Evolutionary conservation across 169 alveolate genomes (phyloP), one percentile per base, ranked within the genome.

Genomic region (Plasmodium berghei): DNA sequence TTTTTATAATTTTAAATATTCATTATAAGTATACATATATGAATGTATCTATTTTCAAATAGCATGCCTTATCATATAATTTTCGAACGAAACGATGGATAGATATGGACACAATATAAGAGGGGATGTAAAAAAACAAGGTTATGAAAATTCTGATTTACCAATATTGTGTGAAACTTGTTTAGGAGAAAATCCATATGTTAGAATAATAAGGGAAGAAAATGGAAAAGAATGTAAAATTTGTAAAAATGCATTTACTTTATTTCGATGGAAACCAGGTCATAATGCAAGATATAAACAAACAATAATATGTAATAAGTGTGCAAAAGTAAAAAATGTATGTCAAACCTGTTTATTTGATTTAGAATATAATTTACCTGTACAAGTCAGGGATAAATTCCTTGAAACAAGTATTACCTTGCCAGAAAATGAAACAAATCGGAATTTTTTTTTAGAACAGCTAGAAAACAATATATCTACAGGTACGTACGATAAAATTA

Each of bases 201-300:
- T 98, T 8, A 93, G 99, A 90, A 97, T 99, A 99, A 95, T 96
- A 85, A 97, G 98, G 91, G 97, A 97, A 69, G 95, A 95, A 56
- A 96, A 95, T 92, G 99, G 98, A 64, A 95, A 96, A 67, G 99
- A 98, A 77, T 99, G 99, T 88, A 97, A 97, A 91, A 97, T 98
- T 3, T 99, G 99, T 86, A 95, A 96, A 26, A 93, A 99, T 85
- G 99, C 99, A 1, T 98, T 97, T 94, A 98, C 99, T 5, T 96
- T 96, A 46, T 99, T 98, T 94, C 94, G 99, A 89, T 99, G 99
- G 99, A 97, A 98, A 87, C 99, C 99, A 40, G 99, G 99, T 9
- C 94, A 96, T 16, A 94, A 97, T 52, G 97, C 98, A 22, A 92
- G 99, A 64, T 97, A 96, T 85, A 98, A 98, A 89, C 97, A 96